Evolutionary conservation across 2,329 filamentous ascomycete species (phyloP).

Genomic region (Pseudopyricularia javanii): DNA sequence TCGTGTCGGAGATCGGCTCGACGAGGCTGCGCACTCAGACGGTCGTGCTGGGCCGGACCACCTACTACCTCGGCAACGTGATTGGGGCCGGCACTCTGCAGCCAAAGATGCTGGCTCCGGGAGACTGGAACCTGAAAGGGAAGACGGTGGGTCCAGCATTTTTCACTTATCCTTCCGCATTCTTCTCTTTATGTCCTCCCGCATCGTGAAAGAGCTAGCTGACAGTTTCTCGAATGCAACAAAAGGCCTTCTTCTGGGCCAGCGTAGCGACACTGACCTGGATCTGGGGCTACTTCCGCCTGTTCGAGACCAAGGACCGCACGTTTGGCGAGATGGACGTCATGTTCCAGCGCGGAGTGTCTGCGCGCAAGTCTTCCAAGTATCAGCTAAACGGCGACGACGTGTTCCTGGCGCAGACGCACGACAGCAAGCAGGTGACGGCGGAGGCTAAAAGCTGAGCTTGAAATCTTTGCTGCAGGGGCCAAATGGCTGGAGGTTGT

Average conservation of each 20-base stretch:
- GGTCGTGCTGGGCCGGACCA: conserved; percentile 28
- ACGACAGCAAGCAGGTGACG: not conserved
- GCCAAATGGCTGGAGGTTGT: too few relatives aligned
- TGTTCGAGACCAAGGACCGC: conserved; percentile 27
- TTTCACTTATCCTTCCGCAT: not conserved
- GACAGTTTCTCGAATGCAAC: conserved; percentile 1
- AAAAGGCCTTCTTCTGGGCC: conserved; percentile 24
- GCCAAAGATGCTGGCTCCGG: conserved; percentile 23
- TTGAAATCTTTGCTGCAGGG: too few relatives aligned
- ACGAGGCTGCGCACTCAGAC: conserved; percentile 33
- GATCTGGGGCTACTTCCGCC: conserved; percentile 27
- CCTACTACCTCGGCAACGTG: conserved; percentile 28
- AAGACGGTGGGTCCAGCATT: conserved; percentile 17
- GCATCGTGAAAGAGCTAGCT: not conserved
- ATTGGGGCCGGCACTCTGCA: conserved; percentile 24
- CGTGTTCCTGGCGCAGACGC: not conserved
- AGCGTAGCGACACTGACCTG: conserved; percentile 18
- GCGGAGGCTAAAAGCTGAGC: not conserved
- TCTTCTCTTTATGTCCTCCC: too few relatives aligned
- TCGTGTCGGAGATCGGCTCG: conserved; percentile 29
- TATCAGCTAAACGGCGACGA: conserved; percentile 1
- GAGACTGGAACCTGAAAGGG: conserved; percentile 25
- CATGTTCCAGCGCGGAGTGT: conserved; percentile 63
- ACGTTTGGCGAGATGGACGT: conserved; percentile 34
- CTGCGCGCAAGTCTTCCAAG: conserved; percentile 49